Evolutionary conservation across 179 eudicot genomes (phyloP).

Genomic region (Pouteria campechiana): DNA sequence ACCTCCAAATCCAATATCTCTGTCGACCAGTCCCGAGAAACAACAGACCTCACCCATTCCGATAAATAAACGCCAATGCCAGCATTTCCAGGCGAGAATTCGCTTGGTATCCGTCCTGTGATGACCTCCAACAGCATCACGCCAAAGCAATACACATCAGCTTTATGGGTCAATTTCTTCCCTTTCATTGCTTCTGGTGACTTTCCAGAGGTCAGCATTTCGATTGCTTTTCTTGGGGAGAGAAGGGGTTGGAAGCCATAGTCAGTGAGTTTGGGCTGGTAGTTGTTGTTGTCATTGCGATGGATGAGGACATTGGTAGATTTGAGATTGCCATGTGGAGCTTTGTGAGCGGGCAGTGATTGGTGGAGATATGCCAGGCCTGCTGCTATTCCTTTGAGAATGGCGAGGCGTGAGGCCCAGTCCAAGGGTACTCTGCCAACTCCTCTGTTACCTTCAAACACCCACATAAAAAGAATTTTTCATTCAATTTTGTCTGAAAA

Average conservation of each 20-base stretch:
- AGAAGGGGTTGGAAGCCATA: conserved; percentile 25
- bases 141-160: conserved; percentile 47
- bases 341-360: conserved; percentile 15
- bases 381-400: conserved; percentile 30
- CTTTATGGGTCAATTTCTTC: conserved; percentile 21
- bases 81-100: background rate
- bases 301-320: conserved; percentile 34
- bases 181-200: conserved; percentile 20
- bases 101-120: conserved; percentile 27
- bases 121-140: conserved; percentile 30
- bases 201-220: conserved; percentile 17
- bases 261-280: conserved; percentile 27
- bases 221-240: conserved; percentile 7
- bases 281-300: background rate
- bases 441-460: conserved; percentile 25
- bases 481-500: too few relatives aligned
- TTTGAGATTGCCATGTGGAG: conserved; percentile 39
- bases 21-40: conserved; percentile 27
- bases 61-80: conserved; percentile 16
- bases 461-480: too few relatives aligned
- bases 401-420: conserved; percentile 29
- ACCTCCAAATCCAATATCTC: conserved; percentile 37
- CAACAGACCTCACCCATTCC: conserved; percentile 28
- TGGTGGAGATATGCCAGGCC: conserved; percentile 23
- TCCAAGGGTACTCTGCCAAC: conserved; percentile 23